Base-by-base conservation (phyloP, 176 grass and related monocot genomes). In the Saccharum officinarum region DNA sequence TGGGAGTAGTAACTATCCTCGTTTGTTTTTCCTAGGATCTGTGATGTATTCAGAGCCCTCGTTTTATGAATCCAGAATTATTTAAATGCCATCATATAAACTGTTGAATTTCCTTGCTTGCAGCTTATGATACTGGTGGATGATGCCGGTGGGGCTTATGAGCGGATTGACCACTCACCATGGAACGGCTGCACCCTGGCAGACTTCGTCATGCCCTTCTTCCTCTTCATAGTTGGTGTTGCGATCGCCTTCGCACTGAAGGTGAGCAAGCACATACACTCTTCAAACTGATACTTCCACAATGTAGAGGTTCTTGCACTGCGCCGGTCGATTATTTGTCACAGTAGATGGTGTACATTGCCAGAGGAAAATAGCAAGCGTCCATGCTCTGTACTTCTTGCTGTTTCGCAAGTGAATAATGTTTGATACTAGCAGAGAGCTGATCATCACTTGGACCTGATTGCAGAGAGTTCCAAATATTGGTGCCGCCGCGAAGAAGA, bases 51-150 rank as follows among this genome's bases (percentile, higher is more conserved):
- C 37, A 39, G 67, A 69, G 67, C 34, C 20, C n/a, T 41, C 1
- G 67, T 70, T 70, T 41, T 41, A 22, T 71, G 4, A 23, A 5
- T 2, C 52, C 0, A 2, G 55, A 46, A 76, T 57, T 80, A 66
- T 18, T 65, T 64, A 4, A 16, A 46, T 11, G 25, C 16, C 10
- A 18, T 45, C 20, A 34, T 52, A 40, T 63, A 61, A 77, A 76
- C 15, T 64, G 50, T n/a, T n/a, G n/a, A n/a, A 14, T 78, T 73
- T 81, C 11, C 4, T 17, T 87, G 69, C n/a, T 26, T 78, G 54
- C 82, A 98, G 95, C 69, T 98, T 52, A 98, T 98, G 97, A 90
- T 95, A 33, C 70, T 95, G 75, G 97, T 98, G 65, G 97, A 98
- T 33, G 96, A 92, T 42, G 93, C 88, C 14, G 93, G 96, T 5